A percentile compares a stretch with the other conserved stretches of the same genome.
Evolutionary conservation across 139 green algal species (phyloP).

Genomic region (Pleodorina starrii): DNA sequence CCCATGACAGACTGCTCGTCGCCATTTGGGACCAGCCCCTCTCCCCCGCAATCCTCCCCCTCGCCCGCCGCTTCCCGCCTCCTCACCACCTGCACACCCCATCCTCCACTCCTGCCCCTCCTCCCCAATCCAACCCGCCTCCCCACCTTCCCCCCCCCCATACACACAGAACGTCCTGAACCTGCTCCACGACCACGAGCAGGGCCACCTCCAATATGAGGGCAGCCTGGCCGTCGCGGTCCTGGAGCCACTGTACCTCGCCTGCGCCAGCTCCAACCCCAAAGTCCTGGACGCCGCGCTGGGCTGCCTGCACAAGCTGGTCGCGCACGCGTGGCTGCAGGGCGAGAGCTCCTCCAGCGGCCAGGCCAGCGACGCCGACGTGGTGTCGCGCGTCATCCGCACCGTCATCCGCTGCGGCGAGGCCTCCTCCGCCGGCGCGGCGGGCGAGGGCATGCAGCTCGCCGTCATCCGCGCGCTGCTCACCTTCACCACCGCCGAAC

Average conservation of each 20-base stretch:
- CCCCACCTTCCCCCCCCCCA: background rate
- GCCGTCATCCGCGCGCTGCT: constrained; percentile 85
- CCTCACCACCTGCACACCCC: no score
- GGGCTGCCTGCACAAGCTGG: constrained; percentile 93
- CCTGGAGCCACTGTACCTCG: constrained; percentile 80
- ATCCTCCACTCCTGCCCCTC: no score
- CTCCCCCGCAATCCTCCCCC: no score
- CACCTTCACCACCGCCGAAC: constrained; percentile 90
- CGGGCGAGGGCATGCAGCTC: constrained; percentile 80
- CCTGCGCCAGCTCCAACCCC: constrained; percentile 62
- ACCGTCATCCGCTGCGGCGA: constrained; percentile 83
- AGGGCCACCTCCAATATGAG: constrained; percentile 41
- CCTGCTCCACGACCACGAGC: constrained; percentile 60
- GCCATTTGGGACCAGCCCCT: no score
- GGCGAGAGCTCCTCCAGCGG: constrained; percentile 59
- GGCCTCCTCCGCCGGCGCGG: no score
- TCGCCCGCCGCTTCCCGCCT: no score
- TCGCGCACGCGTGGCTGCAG: constrained; percentile 90
- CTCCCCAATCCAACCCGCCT: no score
- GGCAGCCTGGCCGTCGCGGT: constrained; percentile 66
- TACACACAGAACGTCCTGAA: constrained; percentile 70
- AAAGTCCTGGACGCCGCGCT: constrained; percentile 83
- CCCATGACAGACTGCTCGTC: no score
- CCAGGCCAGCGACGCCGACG: background rate
- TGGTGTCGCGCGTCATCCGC: constrained; percentile 76